A percentile compares a stretch with the other conserved stretches of the same genome.
These are phyloP conservation scores for Bocquillonia castaneifolia DNA, from an alignment of 441 rosid species.

Conservation along the genomic window DNA sequence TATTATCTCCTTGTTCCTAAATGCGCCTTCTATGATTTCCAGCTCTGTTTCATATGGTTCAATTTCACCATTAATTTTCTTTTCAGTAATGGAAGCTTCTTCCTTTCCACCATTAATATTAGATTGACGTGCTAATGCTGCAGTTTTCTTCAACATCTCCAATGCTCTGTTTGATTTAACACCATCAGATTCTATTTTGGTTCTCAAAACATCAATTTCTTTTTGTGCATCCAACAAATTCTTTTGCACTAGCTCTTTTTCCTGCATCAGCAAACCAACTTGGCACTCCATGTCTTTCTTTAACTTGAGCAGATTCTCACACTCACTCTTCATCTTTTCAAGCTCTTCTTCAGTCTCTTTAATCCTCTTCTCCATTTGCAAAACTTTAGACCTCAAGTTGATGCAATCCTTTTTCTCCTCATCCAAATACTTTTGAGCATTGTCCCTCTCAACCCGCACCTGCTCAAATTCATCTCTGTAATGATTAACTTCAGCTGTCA, in stretches of 20 bases:
- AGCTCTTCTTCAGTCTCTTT: slow-evolving; percentile 29
- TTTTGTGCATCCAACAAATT: slow-evolving; percentile 35
- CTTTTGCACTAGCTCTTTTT: slow-evolving; percentile 36
- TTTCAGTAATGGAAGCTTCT: slow-evolving; percentile 22
- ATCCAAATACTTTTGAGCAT: slow-evolving; percentile 31
- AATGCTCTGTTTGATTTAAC: slow-evolving; percentile 32
- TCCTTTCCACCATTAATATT: slow-evolving; percentile 32
- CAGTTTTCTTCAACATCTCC: slow-evolving; percentile 46
- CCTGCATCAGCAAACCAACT: slow-evolving; percentile 26
- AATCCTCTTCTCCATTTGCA: slow-evolving; percentile 35
- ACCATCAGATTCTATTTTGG: slow-evolving; percentile 33
- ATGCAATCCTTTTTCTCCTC: slow-evolving; percentile 37
- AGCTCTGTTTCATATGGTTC: slow-evolving; percentile 35
- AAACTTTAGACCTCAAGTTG: slow-evolving; percentile 30
- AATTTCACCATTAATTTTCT: slow-evolving; percentile 31
- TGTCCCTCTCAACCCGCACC: slow-evolving; percentile 39
- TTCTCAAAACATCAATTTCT: slow-evolving; percentile 31
- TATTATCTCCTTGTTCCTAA: slow-evolving; percentile 40
- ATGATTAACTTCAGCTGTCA: slow-evolving; percentile 29
- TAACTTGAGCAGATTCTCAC: slow-evolving; percentile 24
- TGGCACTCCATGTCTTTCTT: slow-evolving; percentile 33
- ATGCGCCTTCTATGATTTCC: slow-evolving; percentile 48
- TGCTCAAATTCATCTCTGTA: slow-evolving; percentile 32
- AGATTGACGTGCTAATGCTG: slow-evolving; percentile 34
- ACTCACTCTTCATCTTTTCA: slow-evolving; percentile 26